Percentiles rank a stretch among this genome's conserved stretches.
Evolutionary conservation across 1,284 basidiomycete genomes (phyloP).

Genomic region (Trametes polyzona): DNA sequence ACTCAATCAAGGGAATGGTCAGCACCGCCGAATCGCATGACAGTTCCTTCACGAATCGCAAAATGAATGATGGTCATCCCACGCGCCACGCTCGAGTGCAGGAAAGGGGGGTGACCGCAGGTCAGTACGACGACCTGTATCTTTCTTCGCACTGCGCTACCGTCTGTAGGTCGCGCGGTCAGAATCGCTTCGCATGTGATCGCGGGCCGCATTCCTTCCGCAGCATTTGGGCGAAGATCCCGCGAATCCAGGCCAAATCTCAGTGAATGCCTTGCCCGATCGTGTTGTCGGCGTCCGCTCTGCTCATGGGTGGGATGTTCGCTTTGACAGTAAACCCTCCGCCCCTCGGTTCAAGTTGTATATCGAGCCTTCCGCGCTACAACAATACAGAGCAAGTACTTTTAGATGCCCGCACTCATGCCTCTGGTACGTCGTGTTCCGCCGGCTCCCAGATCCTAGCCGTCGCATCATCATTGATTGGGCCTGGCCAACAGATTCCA

Average conservation of each 20-base stretch:
- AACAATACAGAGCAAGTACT: too few relatives aligned
- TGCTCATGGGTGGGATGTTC: not conserved
- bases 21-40: not conserved
- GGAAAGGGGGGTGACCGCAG: not conserved
- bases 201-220: not conserved
- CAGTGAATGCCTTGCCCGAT: not conserved
- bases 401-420: too few relatives aligned
- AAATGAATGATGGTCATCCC: conserved; percentile 9
- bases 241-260: not conserved
- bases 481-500: conserved; percentile 10
- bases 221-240: not conserved
- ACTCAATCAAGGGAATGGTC: conserved; percentile 2
- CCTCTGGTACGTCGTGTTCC: not conserved
- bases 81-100: not conserved
- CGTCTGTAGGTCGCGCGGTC: not conserved
- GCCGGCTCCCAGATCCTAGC: not conserved
- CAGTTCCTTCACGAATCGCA: not conserved
- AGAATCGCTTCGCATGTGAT: conserved; percentile 1
- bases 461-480: conserved; percentile 13
- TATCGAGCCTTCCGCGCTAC: too few relatives aligned
- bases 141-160: not conserved
- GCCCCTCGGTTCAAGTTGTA: too few relatives aligned
- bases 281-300: not conserved
- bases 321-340: too few relatives aligned
- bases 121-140: conserved; percentile 3